A percentile compares a stretch with the other conserved stretches of the same genome.
These are phyloP conservation scores for Tulasnella sp. DNA, from an alignment of 768 basidiomycete genomes.

Conservation along the genomic window DNA sequence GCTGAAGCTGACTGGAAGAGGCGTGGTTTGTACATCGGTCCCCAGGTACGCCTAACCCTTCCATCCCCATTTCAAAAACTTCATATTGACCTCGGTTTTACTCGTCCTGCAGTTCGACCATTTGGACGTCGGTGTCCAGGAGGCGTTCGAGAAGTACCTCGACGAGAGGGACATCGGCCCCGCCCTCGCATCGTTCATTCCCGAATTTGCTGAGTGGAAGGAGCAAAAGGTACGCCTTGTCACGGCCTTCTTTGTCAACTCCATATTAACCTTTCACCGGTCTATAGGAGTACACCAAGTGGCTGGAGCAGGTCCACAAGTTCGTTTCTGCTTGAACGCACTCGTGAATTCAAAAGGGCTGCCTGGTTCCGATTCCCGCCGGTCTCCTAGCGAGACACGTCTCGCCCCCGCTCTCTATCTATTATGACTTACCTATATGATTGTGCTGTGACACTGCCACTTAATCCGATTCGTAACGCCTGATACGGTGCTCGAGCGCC, in stretches of 20 bases:
- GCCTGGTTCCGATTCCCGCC: too few relatives aligned
- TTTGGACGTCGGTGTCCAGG: constrained; percentile 78
- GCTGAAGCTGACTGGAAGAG: constrained; percentile 93
- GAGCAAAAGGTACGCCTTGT: constrained; percentile 71
- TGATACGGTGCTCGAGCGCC: neutral
- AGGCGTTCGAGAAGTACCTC: constrained; percentile 84
- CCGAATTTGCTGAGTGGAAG: constrained; percentile 81
- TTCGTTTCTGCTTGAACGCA: constrained; percentile 43
- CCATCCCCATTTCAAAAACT: neutral
- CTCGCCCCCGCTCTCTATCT: neutral
- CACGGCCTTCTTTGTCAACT: constrained; percentile 3
- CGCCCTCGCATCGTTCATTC: constrained; percentile 73
- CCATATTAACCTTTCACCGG: neutral
- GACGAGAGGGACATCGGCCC: constrained; percentile 86
- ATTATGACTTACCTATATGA: neutral
- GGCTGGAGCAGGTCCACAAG: constrained; percentile 72
- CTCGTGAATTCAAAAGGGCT: neutral
- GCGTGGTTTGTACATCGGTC: constrained; percentile 85
- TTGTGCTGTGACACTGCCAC: neutral
- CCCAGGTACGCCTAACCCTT: constrained; percentile 46
- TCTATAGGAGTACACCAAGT: constrained; percentile 78
- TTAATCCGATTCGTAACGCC: neutral
- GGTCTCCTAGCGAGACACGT: too few relatives aligned
- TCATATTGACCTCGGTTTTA: neutral
- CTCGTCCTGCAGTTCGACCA: constrained; percentile 62